phyloP scores from a whole-genome alignment of 352 stramenopile genomes.

The Globisporangium nagaii region DNA sequence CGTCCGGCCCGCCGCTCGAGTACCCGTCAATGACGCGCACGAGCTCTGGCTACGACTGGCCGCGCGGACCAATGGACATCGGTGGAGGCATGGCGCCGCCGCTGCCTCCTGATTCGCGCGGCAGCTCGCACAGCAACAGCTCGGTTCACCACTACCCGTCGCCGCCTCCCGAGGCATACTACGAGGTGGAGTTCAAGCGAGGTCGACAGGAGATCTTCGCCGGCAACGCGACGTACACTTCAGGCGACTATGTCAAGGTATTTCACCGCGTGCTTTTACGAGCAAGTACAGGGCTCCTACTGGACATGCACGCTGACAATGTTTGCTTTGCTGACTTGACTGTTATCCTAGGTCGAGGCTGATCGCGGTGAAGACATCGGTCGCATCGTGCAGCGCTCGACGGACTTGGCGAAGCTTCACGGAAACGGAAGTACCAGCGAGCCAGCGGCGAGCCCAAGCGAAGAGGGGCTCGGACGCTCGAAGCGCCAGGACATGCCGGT shows the following conservation, averaged over 20 bases:
- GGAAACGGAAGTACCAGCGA: constrained; percentile 18
- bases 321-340: not conserved
- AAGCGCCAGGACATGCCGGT: constrained; percentile 69
- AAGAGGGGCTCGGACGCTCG: constrained; percentile 37
- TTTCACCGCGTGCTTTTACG: too few species aligned
- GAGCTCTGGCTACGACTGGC: constrained; percentile 69
- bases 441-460: constrained; percentile 11
- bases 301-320: not conserved
- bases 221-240: constrained; percentile 76
- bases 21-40: constrained; percentile 58
- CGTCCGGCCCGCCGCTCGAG: constrained; percentile 30
- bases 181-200: constrained; percentile 96
- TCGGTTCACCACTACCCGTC: constrained; percentile 32
- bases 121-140: constrained; percentile 1
- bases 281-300: too few species aligned
- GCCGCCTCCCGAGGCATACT: constrained; percentile 79
- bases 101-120: constrained; percentile 50
- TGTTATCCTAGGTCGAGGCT: constrained; percentile 86
- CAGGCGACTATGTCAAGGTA: constrained; percentile 94
- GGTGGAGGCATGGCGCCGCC: constrained; percentile 38
- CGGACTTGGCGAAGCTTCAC: constrained; percentile 76
- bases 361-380: constrained; percentile 97
- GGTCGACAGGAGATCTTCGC: constrained; percentile 89
- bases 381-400: constrained; percentile 86
- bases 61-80: constrained; percentile 31